Conservation (phyloP, 352 stramenopile genomes). For the Lagenidium sp. region DNA sequence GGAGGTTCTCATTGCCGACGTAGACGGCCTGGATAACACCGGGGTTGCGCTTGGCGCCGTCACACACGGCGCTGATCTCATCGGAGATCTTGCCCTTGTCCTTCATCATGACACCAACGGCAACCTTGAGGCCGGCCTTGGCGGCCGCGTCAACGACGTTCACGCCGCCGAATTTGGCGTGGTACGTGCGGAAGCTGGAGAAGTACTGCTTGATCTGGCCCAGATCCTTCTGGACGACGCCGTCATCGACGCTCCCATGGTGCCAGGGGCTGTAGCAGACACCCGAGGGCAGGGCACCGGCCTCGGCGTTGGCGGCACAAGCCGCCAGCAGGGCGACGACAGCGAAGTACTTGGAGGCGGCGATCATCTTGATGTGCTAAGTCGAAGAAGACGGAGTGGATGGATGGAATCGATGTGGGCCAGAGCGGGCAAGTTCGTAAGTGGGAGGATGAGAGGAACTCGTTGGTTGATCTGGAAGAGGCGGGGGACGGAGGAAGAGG, state of each 20-base stretch:
- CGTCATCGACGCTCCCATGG: slow-evolving; percentile 20
- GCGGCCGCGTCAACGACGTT: slow-evolving; percentile 23
- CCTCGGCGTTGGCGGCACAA: slow-evolving; percentile 1
- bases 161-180: slow-evolving; percentile 20
- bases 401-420: background rate
- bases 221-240: slow-evolving; percentile 16
- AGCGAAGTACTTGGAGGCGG: slow-evolving; percentile 7
- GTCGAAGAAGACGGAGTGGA: background rate
- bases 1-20: slow-evolving; percentile 31
- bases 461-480: too few species aligned
- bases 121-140: slow-evolving; percentile 17
- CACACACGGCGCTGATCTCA: slow-evolving; percentile 20
- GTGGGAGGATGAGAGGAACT: slow-evolving; percentile 5
- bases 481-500: slow-evolving; percentile 5
- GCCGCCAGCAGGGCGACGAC: slow-evolving; percentile 4
- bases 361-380: slow-evolving; percentile 5
- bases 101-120: slow-evolving; percentile 22
- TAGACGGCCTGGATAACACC: slow-evolving; percentile 21
- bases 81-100: slow-evolving; percentile 14
- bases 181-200: slow-evolving; percentile 23
- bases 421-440: slow-evolving; percentile 5
- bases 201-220: slow-evolving; percentile 21
- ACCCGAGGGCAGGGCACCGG: slow-evolving; percentile 17
- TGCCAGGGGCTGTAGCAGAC: slow-evolving; percentile 63
- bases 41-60: slow-evolving; percentile 16